phyloP scores from a whole-genome alignment of 2,329 filamentous ascomycete genomes.

The Allantophomopsis cytisporea region DNA sequence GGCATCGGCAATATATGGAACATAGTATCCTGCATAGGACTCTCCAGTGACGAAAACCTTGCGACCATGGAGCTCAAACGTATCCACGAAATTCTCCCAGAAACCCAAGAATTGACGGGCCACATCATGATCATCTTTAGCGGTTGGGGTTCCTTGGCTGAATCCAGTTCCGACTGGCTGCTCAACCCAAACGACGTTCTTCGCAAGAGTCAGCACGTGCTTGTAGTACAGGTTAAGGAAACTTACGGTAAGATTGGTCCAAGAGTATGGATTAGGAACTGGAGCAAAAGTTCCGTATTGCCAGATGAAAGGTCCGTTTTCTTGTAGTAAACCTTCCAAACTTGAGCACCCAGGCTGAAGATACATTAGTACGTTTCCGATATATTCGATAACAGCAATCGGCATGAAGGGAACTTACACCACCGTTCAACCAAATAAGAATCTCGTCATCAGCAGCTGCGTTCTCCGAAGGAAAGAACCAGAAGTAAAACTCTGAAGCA shows the following conservation, averaged over 20 bases:
- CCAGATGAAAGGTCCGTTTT: constrained; percentile 65
- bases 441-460: constrained; percentile 38
- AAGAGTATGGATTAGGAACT: constrained; percentile 14
- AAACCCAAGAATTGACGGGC: constrained; percentile 64
- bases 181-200: constrained; percentile 16
- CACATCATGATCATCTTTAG: constrained; percentile 52
- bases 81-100: constrained; percentile 65
- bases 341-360: constrained; percentile 43
- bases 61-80: constrained; percentile 51
- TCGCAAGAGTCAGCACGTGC: too few species aligned
- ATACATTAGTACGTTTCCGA: not conserved
- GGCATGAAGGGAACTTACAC: constrained; percentile 18
- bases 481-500: constrained; percentile 45
- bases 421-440: constrained; percentile 37
- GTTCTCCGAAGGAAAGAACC: constrained; percentile 49
- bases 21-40: constrained; percentile 54
- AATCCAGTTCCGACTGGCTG: constrained; percentile 17
- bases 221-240: too few species aligned
- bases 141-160: constrained; percentile 32
- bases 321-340: constrained; percentile 56
- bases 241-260: constrained; percentile 12
- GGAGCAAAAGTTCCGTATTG: constrained; percentile 50
- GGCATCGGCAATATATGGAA: constrained; percentile 59
- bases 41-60: constrained; percentile 66
- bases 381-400: not conserved